Conservation (phyloP, 495 filamentous ascomycete genomes). For the Oidiodendron maius region DNA sequence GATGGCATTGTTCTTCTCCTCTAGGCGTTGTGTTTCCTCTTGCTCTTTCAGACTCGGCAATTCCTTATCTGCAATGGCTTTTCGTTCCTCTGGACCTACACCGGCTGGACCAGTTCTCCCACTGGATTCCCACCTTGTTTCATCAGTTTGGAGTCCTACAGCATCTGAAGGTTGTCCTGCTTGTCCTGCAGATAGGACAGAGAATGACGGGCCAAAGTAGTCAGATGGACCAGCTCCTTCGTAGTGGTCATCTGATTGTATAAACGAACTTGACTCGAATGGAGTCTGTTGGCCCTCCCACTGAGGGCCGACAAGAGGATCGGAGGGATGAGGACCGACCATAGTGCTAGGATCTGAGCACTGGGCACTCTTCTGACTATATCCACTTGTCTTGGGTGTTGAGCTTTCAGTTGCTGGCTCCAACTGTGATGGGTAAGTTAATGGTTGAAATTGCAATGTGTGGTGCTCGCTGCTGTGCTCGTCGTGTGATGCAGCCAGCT, state of each 20-base stretch:
- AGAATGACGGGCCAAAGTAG: not conserved
- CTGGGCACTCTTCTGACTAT: conserved; percentile 41
- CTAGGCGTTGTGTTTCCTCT: conserved; percentile 18
- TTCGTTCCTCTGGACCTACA: conserved; percentile 20
- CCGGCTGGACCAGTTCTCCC: conserved; percentile 22
- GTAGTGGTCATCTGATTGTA: not conserved
- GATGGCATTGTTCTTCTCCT: conserved; percentile 20
- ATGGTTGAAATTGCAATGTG: conserved; percentile 5
- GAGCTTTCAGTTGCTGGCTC: conserved; percentile 24
- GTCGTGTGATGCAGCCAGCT: conserved; percentile 13
- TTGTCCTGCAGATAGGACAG: conserved; percentile 1
- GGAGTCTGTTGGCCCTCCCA: conserved; percentile 27
- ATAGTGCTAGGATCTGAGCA: conserved; percentile 29
- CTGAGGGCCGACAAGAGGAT: conserved; percentile 41
- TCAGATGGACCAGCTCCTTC: not conserved
- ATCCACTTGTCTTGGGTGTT: conserved; percentile 43
- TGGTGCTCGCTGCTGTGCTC: conserved; percentile 13
- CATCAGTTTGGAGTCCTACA: conserved; percentile 9
- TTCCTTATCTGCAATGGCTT: conserved; percentile 8
- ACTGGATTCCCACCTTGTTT: conserved; percentile 15
- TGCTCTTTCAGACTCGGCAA: conserved; percentile 24
- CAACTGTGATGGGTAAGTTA: conserved; percentile 1
- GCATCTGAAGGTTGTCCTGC: not conserved
- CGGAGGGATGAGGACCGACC: conserved; percentile 36
- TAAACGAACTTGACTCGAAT: not conserved